Evolutionary conservation across 805 yeast species (phyloP), one percentile per base, ranked within the genome.

Genomic region (Scheffersomyces lignosus): DNA sequence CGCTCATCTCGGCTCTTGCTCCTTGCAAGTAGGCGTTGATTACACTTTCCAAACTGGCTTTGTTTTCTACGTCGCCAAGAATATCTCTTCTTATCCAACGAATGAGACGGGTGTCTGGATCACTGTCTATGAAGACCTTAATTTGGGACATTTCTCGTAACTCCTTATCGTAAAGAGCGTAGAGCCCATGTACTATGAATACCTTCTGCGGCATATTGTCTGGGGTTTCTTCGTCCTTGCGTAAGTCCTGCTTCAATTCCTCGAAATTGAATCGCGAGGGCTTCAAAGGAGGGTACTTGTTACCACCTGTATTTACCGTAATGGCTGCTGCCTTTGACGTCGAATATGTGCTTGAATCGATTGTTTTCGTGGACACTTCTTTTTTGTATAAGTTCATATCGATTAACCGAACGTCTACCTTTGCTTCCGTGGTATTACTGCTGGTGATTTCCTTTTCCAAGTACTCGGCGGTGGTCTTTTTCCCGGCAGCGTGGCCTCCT

Each of bases 31-130:
- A 87, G 24, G 58, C 37, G 37, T 60, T 61, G 16, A 77, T 52
- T 30, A 77, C 64, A 2, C 49, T 34, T 39, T 73, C 72, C 28
- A 70, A 48, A n/a, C 44, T 34, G 6, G 38, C 36, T 5, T 36
- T 23, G 4, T 31, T 27, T 6, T 36, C 23, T 1, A 45, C 34
- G 13, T 34, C 40, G 12, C 41, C 31, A 12, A 59, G 34, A 4
- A 67, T 71, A 40, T 69, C 74, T 30, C 73, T 51, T 37, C 70
- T 64, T 31, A 87, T 82, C 84, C 93, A 79, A 45, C 95, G 75
- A n/a, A 87, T 81, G 27, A 90, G 64, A 37, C 96, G 64, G 4
- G 84, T 79, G 58, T 90, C 98, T 1, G 91, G 80, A 59, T 90
- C 97, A 43, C 88, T 76, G 47, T 87, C 93, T 12, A 90, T 71